phyloP scores from a whole-genome alignment of 2,329 filamentous ascomycete species.

The Teratosphaeria epicoccoides region DNA sequence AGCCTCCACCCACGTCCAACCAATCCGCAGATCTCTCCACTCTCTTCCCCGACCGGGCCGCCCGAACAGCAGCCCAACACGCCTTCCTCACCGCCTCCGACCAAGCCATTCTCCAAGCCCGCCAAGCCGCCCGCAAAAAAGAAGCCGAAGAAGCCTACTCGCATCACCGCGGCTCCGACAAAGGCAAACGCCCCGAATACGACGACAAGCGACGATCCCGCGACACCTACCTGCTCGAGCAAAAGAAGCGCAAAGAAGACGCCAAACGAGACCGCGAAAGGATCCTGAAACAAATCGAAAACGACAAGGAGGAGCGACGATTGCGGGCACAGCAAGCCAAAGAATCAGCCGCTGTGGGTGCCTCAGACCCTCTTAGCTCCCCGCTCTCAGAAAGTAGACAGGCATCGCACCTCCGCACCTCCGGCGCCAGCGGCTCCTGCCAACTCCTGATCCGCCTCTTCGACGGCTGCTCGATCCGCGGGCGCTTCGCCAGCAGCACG shows the following conservation, averaged over 20 bases:
- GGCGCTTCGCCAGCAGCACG: slow-evolving; percentile 51
- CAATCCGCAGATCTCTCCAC: slow-evolving; percentile 5
- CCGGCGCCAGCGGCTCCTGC: slow-evolving; percentile 17
- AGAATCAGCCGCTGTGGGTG: neutral
- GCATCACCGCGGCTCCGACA: slow-evolving; percentile 13
- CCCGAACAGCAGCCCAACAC: slow-evolving; percentile 33
- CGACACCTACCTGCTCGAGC: slow-evolving; percentile 25
- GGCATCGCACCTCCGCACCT: neutral
- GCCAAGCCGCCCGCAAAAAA: slow-evolving; percentile 28
- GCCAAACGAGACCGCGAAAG: slow-evolving; percentile 58
- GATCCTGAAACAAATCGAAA: slow-evolving; percentile 64
- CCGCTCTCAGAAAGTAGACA: slow-evolving; percentile 1
- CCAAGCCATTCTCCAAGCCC: slow-evolving; percentile 34
- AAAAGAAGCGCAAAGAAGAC: slow-evolving; percentile 53
- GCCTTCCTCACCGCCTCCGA: slow-evolving; percentile 38
- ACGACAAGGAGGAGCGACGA: slow-evolving; percentile 61
- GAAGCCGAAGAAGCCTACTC: slow-evolving; percentile 27
- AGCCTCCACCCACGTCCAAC: neutral
- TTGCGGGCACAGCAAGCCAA: slow-evolving; percentile 26
- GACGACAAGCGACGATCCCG: slow-evolving; percentile 29
- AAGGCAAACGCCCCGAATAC: slow-evolving; percentile 19
- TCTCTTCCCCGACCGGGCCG: slow-evolving; percentile 43
- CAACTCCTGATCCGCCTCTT: slow-evolving; percentile 67
- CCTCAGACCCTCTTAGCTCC: neutral
- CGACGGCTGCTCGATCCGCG: slow-evolving; percentile 70